Evolutionary conservation across 2,329 filamentous ascomycete genomes (phyloP), one percentile per base, ranked within the genome.

Genomic region (Colletotrichum euphorbiae): DNA sequence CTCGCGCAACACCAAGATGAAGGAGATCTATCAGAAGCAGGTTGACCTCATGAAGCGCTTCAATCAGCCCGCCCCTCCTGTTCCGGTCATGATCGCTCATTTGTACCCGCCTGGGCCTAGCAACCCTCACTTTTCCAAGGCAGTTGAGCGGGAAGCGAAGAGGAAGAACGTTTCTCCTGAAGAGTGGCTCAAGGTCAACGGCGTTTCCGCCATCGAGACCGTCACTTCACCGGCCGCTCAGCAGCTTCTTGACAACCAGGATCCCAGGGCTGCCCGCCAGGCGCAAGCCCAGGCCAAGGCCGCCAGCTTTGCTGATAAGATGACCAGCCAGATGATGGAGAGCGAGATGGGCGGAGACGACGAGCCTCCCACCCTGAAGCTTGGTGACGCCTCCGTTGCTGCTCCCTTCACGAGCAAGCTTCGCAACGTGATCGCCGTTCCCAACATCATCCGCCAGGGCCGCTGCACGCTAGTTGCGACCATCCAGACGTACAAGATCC

Each of bases 401-500:
- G 96, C 96, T 0, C 96, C 96, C 0, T 99, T 99, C 80, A 99
- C 96, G 0, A 97, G 93, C 78, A 99, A 99, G 83, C 88, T 99
- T 48, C 93, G 94, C 73, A 98, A 99, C 75, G 96, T 99, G 67
- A 89, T 99, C 74, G 96, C 96, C 42, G 94, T 99, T 67, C 95
- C 96, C 59, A 99, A 99, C 82, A 99, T 99, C 75, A 96, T 99
- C 75, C 93, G 96, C 67, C 96, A 99, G 83, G 96, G 96, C 66
- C 92, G 96, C 70, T 99, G 96, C 84, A 99, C 96, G 7, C 89
- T 99, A 19, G 96, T 99, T 62, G 96, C 96, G 36, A 99, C 96
- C 0, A 98, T 99, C 72, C 96, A 99, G 84, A 99, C 99, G 95
- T 99, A 99, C 89, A 99, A 98, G 87, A 99, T 99, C 74, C 88